Base-by-base conservation (phyloP, 2,329 filamentous ascomycete species). In the Dactylellina drechsleri region DNA sequence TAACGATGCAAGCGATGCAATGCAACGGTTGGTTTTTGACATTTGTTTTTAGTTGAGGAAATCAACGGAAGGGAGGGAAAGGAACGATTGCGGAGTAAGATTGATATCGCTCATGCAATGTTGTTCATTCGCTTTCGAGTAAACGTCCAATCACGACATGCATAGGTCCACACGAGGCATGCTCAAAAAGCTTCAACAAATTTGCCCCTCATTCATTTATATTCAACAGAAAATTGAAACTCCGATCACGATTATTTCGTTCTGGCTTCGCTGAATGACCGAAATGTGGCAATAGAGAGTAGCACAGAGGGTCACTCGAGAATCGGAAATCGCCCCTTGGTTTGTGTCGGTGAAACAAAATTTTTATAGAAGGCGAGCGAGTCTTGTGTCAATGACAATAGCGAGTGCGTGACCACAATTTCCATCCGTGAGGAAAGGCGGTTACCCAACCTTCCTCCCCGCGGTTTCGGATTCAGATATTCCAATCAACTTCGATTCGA, bases 291-390 rank as follows among this genome's bases (percentile, higher is more conserved):
- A 36, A 36, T 31, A n/a, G 26, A 31, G 28, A 31, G 15, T 13
- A 36, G 12, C 43, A 47, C 16, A 47, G 13, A 18, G 4, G 23
- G 18, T 52, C 47, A 52, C 47, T 52, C 12, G 47, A 23, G 12
- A 1, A 3, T 18, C 18, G 15, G 43, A 12, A 40, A 45, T 54
- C 36, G 18, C 28, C 47, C 66, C 53, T 59, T 53, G 43, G 18
- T 36, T 57, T 65, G 66, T 71, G 66, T 56, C 54, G 23, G 59
- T 71, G 59, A 40, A 65, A 65, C 66, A 13, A 59, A 40, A 54
- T n/a, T 16, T 52, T 53, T 47, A 62, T 56, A 41, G 50, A 36
- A 36, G 31, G 20, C 58, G 23, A 31, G 8, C 15, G 15, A 23
- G 16, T 47, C 49, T 20, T 49, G 40, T 57, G 59, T 50, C 31